Percentiles rank a stretch among this genome's conserved stretches.
phyloP scores from a whole-genome alignment of 2,329 filamentous ascomycete species.

The Colletotrichum sublineola region DNA sequence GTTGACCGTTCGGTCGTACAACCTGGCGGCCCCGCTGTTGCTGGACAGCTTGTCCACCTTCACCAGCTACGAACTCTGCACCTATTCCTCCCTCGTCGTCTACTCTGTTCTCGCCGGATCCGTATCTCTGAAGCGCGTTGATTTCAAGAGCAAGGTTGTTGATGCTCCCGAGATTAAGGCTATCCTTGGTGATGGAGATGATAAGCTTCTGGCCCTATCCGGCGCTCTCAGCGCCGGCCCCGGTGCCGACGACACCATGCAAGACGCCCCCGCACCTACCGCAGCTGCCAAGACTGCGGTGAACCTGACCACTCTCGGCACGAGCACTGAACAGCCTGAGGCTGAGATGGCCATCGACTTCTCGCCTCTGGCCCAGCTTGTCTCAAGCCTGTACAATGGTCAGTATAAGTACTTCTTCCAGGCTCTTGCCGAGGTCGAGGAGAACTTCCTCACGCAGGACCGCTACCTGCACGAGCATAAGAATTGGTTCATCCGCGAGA shows the following conservation, averaged over 20 bases:
- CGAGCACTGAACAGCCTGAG: conserved; percentile 78
- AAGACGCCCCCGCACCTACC: conserved; percentile 64
- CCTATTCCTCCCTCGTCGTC: conserved; percentile 92
- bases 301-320: conserved; percentile 88
- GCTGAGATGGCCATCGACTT: conserved; percentile 90
- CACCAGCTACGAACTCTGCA: conserved; percentile 98
- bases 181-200: conserved; percentile 89
- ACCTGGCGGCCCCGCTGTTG: conserved; percentile 88
- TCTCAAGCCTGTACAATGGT: conserved; percentile 91
- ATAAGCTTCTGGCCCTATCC: conserved; percentile 85
- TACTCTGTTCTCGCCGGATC: conserved; percentile 97
- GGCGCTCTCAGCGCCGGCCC: conserved; percentile 86
- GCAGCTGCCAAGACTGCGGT: conserved; percentile 73
- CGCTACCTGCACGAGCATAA: conserved; percentile 96
- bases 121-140: conserved; percentile 93
- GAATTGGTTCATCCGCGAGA: conserved; percentile 97
- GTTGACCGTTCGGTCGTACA: conserved; percentile 92
- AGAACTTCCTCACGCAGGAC: conserved; percentile 93
- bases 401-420: conserved; percentile 96
- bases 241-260: conserved; percentile 83
- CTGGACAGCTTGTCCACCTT: conserved; percentile 98
- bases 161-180: conserved; percentile 99
- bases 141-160: conserved; percentile 99
- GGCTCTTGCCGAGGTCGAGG: conserved; percentile 89
- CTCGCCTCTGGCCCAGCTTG: conserved; percentile 85